phyloP scores from a whole-genome alignment of 2,329 filamentous ascomycete species.

The Diatrype stigma region DNA sequence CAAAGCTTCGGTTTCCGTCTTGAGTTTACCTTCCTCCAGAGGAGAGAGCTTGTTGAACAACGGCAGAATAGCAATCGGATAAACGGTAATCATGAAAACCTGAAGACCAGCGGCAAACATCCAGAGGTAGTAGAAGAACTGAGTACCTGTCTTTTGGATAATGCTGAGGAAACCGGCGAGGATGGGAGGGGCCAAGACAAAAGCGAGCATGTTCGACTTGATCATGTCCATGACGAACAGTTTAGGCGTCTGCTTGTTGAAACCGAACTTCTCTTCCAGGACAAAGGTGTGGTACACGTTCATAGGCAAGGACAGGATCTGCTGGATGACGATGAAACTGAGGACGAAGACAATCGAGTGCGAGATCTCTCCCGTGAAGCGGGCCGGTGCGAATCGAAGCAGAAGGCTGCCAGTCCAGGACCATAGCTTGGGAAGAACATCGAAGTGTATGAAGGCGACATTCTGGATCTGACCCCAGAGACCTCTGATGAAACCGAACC shows the following conservation, averaged over 20 bases:
- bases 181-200: conserved; percentile 79
- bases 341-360: conserved; percentile 93
- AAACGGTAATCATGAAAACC: conserved; percentile 92
- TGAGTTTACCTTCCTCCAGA: conserved; percentile 79
- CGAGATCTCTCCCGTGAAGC: conserved; percentile 86
- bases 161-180: conserved; percentile 91
- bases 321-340: conserved; percentile 76
- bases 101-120: conserved; percentile 85
- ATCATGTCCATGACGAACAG: conserved; percentile 87
- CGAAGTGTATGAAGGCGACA: conserved; percentile 81
- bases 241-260: conserved; percentile 94
- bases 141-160: conserved; percentile 85
- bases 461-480: conserved; percentile 87
- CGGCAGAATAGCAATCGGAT: conserved; percentile 88
- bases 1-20: conserved; percentile 80
- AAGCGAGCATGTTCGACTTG: conserved; percentile 80
- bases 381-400: conserved; percentile 66
- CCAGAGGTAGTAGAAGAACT: conserved; percentile 99
- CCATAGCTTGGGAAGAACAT: conserved; percentile 91
- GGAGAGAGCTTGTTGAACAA: conserved; percentile 98
- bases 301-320: conserved; percentile 72
- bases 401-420: conserved; percentile 71
- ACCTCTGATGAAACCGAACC: conserved; percentile 77
- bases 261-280: conserved; percentile 93
- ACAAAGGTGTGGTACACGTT: conserved; percentile 94